These are phyloP conservation scores for Carpinus viminea DNA, from an alignment of 306 rosid species.

Conservation along the genomic window DNA sequence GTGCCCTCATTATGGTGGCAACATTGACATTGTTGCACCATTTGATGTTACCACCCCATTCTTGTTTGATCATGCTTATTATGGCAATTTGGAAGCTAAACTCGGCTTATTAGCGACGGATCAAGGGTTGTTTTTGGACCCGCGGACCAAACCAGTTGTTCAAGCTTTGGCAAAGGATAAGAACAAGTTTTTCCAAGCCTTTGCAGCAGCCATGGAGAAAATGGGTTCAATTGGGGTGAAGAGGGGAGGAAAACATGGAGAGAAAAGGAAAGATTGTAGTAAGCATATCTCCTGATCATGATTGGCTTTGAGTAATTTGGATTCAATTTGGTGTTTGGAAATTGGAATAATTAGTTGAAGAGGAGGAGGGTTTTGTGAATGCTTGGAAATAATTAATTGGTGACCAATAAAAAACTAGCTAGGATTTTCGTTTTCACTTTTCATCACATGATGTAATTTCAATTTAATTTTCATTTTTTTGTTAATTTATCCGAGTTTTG, in stretches of 20 bases:
- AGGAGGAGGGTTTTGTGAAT: too few species aligned
- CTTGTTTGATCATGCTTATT: constrained; percentile 80
- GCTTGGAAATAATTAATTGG: too few species aligned
- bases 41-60: constrained; percentile 88
- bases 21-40: constrained; percentile 65
- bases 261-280: constrained; percentile 65
- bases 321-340: too few species aligned
- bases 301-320: too few species aligned
- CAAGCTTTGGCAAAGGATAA: constrained; percentile 67
- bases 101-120: constrained; percentile 79
- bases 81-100: constrained; percentile 60
- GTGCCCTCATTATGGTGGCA: constrained; percentile 78
- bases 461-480: too few species aligned
- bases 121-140: constrained; percentile 68
- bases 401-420: too few species aligned
- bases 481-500: too few species aligned
- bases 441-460: too few species aligned
- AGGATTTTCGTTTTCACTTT: too few species aligned
- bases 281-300: constrained; percentile 30
- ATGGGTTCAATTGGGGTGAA: constrained; percentile 69
- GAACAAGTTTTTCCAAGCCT: constrained; percentile 67
- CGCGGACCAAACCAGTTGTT: constrained; percentile 57
- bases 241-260: constrained; percentile 71
- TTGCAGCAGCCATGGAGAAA: constrained; percentile 77
- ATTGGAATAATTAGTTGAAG: too few species aligned